phyloP scores from a whole-genome alignment of 2,329 filamentous ascomycete genomes.

The Colletotrichum noveboracense region DNA sequence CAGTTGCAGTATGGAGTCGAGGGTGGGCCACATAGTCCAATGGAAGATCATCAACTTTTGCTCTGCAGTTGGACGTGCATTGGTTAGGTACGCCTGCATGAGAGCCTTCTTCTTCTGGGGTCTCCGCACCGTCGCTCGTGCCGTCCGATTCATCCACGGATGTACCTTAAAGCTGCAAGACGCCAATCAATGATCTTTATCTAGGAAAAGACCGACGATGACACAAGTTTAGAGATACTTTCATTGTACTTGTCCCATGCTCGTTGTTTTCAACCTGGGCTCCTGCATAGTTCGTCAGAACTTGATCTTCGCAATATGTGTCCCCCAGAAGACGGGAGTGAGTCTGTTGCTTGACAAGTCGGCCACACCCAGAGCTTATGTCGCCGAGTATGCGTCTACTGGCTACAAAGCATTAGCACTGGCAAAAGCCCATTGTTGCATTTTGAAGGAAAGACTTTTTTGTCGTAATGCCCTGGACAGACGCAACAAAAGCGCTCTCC shows the following conservation, averaged over 20 bases:
- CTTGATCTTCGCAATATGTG: no score
- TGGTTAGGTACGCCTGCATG: neutral
- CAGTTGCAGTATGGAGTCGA: fast-evolving
- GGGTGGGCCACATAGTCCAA: neutral
- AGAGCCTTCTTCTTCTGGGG: fast-evolving
- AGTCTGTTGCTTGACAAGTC: fast-evolving
- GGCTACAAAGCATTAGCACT: neutral
- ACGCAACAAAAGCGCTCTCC: no score
- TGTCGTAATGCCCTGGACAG: no score
- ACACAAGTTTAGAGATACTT: neutral
- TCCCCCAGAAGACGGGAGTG: no score
- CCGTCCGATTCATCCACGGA: fast-evolving
- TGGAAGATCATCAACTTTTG: fast-evolving
- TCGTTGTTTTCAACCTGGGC: no score
- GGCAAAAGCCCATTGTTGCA: fast-evolving
- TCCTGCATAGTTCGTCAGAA: fast-evolving
- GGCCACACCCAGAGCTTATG: fast-evolving
- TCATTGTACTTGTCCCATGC: fast-evolving
- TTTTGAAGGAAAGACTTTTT: neutral
- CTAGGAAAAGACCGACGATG: neutral
- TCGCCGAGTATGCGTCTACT: neutral
- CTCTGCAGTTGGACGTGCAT: neutral
- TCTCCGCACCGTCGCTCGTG: fast-evolving
- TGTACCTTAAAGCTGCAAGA: neutral
- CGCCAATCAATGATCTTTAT: no score